Evolutionary conservation across 2,329 filamentous ascomycete genomes (phyloP).

Genomic region (Emergomyces pasteurianus): DNA sequence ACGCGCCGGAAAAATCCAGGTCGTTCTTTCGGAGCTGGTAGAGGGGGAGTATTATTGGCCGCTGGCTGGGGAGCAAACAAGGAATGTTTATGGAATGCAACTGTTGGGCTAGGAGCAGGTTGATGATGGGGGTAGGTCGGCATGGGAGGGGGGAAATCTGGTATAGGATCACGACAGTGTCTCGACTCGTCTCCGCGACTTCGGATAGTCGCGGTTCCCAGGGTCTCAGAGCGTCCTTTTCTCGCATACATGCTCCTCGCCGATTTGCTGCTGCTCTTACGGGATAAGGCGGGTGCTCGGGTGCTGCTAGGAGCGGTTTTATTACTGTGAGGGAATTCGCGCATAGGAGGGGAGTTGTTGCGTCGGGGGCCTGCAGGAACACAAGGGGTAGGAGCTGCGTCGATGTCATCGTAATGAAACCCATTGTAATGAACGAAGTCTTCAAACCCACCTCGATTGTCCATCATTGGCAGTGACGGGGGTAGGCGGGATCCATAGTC

Average conservation of each 20-base stretch:
- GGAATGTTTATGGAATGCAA: slow-evolving; percentile 39
- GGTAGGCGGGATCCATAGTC: slow-evolving; percentile 30
- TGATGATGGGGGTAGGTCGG: slow-evolving; percentile 35
- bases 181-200: slow-evolving; percentile 21
- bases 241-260: slow-evolving; percentile 25
- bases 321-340: slow-evolving; percentile 17
- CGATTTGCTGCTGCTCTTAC: slow-evolving; percentile 34
- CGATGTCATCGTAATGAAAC: slow-evolving; percentile 41
- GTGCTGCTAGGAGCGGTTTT: slow-evolving; percentile 15
- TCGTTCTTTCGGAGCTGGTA: slow-evolving; percentile 47
- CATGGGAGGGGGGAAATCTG: slow-evolving; percentile 28
- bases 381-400: slow-evolving; percentile 76
- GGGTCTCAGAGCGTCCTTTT: slow-evolving; percentile 28
- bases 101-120: slow-evolving; percentile 42
- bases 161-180: slow-evolving; percentile 15
- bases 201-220: slow-evolving; percentile 26
- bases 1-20: slow-evolving; percentile 89
- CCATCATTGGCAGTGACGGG: neutral
- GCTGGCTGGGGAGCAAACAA: slow-evolving; percentile 26
- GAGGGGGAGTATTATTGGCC: slow-evolving; percentile 20
- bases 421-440: slow-evolving; percentile 3
- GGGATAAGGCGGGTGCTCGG: slow-evolving; percentile 23
- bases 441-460: slow-evolving; percentile 1
- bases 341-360: slow-evolving; percentile 28
- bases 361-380: slow-evolving; percentile 67